Evolutionary conservation across 192 early-diverging fungal species (phyloP).

Genomic region (Entomortierella beljakovae): DNA sequence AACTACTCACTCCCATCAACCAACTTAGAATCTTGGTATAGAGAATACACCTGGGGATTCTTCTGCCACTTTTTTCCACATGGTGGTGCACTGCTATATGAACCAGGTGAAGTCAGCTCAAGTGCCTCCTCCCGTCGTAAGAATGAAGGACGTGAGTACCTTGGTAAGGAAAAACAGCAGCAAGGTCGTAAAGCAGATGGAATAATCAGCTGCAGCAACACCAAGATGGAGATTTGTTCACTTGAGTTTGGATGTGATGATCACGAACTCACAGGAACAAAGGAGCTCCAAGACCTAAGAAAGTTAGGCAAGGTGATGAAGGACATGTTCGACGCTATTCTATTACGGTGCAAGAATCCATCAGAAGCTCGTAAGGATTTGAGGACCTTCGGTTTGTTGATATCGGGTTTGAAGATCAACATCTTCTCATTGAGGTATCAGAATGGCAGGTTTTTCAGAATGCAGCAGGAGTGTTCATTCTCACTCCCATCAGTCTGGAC

Average conservation of each 20-base stretch:
- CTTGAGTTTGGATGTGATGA: neutral
- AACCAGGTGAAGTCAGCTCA: neutral
- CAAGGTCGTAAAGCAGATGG: conserved; percentile 11
- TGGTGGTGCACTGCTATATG: neutral
- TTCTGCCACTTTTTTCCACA: neutral
- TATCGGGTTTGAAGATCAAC: conserved; percentile 1
- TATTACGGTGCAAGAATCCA: neutral
- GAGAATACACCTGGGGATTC: neutral
- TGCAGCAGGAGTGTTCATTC: neutral
- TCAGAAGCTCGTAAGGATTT: neutral
- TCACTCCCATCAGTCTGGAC: neutral
- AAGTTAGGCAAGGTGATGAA: conserved; percentile 12
- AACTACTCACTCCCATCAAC: neutral
- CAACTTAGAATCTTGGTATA: conserved; percentile 7
- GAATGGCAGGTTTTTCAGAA: neutral
- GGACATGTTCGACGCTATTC: conserved; percentile 16
- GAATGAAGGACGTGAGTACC: neutral
- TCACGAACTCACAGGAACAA: neutral
- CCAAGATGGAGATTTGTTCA: conserved; percentile 3
- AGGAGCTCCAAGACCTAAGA: neutral
- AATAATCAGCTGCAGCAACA: neutral
- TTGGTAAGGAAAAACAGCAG: neutral
- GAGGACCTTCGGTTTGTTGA: neutral
- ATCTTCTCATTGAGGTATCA: neutral
- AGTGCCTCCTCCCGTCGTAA: conserved; percentile 1